These are phyloP conservation scores for Ganoderma resinaceum DNA, from an alignment of 1,284 basidiomycete genomes.

Conservation along the genomic window DNA sequence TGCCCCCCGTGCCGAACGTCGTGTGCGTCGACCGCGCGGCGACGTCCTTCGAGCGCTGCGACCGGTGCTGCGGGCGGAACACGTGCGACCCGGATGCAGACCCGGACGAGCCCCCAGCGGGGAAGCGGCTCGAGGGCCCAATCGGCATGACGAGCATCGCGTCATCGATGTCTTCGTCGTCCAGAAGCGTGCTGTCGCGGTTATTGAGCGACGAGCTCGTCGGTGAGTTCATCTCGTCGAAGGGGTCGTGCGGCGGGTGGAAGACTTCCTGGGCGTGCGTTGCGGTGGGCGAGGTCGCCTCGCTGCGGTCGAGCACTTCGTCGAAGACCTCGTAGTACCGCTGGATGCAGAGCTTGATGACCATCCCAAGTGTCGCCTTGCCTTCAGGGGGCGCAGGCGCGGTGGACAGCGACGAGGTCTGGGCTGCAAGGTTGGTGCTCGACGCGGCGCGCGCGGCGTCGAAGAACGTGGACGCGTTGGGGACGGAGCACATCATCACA, in stretches of 20 bases:
- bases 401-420: slow-evolving; percentile 20
- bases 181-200: slow-evolving; percentile 50
- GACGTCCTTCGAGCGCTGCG: slow-evolving; percentile 19
- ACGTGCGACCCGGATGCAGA: slow-evolving; percentile 26
- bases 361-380: slow-evolving; percentile 69
- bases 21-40: slow-evolving; percentile 37
- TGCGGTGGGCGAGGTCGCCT: slow-evolving; percentile 53
- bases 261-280: slow-evolving; percentile 36
- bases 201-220: slow-evolving; percentile 33
- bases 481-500: slow-evolving; percentile 74
- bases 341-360: slow-evolving; percentile 81
- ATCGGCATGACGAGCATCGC: slow-evolving; percentile 79
- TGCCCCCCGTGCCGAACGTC: slow-evolving; percentile 35
- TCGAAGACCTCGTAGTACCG: slow-evolving; percentile 88
- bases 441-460: slow-evolving; percentile 36
- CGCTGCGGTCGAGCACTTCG: slow-evolving; percentile 71
- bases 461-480: slow-evolving; percentile 49
- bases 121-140: slow-evolving; percentile 48
- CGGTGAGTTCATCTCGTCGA: slow-evolving; percentile 37
- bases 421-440: slow-evolving; percentile 20
- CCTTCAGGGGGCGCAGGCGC: slow-evolving; percentile 45
- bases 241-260: slow-evolving; percentile 26
- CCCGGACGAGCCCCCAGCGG: slow-evolving; percentile 15
- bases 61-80: slow-evolving; percentile 30
- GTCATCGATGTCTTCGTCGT: slow-evolving; percentile 76